Conservation (phyloP, 2,329 filamentous ascomycete species). For the Fusarium pilosicola region DNA sequence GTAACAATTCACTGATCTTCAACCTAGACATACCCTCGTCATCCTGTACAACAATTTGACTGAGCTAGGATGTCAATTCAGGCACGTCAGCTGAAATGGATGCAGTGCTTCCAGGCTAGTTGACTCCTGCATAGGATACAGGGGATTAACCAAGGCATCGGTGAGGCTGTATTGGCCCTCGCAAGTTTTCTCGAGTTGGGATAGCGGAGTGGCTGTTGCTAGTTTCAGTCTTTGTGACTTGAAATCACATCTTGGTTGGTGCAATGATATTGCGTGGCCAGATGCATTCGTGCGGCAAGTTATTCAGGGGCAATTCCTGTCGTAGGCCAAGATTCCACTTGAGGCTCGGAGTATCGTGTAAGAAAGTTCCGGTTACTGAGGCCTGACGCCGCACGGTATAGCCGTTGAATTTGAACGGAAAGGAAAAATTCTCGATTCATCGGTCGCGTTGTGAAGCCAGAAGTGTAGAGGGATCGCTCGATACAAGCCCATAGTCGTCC, state of each 20-base stretch:
- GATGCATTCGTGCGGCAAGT: constrained; percentile 23
- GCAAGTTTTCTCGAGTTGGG: constrained; percentile 5
- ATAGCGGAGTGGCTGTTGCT: constrained; percentile 40
- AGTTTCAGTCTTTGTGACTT: constrained; percentile 18
- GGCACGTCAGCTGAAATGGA: constrained; percentile 22
- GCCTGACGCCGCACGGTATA: constrained; percentile 26
- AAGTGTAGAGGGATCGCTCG: constrained; percentile 6
- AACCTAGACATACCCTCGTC: constrained; percentile 11
- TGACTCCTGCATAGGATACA: constrained; percentile 22
- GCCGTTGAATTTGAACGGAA: constrained; percentile 19
- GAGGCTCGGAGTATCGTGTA: constrained; percentile 10
- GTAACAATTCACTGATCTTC: neutral
- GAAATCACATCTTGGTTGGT: constrained; percentile 7
- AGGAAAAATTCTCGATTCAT: constrained; percentile 21
- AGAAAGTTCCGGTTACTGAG: constrained; percentile 11
- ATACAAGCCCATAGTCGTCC: constrained; percentile 16
- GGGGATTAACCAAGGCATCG: constrained; percentile 18
- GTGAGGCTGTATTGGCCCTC: constrained; percentile 16
- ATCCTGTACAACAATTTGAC: constrained; percentile 34
- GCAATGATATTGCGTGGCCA: constrained; percentile 15
- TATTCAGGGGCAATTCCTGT: constrained; percentile 16
- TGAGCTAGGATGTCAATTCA: constrained; percentile 24
- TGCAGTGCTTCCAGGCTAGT: constrained; percentile 35
- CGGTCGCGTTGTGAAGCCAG: constrained; percentile 15
- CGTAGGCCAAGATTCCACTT: constrained; percentile 18